A percentile compares a stretch with the other conserved stretches of the same genome.
These are phyloP conservation scores for Microcos paniculata DNA, from an alignment of 345 rosid species.

Conservation along the genomic window DNA sequence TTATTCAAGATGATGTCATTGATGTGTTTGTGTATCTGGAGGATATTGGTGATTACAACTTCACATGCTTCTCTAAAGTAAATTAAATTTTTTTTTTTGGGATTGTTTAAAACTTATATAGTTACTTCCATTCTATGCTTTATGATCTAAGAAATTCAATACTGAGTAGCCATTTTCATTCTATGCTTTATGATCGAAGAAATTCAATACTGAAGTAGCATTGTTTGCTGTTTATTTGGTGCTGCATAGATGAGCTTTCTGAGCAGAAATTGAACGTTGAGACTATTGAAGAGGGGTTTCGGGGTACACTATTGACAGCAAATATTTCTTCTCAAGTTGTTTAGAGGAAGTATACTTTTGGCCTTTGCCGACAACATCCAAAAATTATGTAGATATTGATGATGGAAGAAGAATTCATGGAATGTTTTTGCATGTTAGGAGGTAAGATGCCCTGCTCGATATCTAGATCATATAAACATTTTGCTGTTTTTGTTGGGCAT, in stretches of 20 bases:
- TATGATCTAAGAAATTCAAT: neutral
- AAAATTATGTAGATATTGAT: conserved; percentile 25
- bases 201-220: conserved; percentile 1
- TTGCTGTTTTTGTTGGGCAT: neutral
- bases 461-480: neutral
- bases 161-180: neutral
- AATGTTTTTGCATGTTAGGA: conserved; percentile 9
- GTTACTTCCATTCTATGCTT: neutral
- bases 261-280: conserved; percentile 56
- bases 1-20: neutral
- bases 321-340: conserved; percentile 67
- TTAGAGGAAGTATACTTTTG: conserved; percentile 22
- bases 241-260: conserved; percentile 73
- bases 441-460: conserved; percentile 12
- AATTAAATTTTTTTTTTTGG: too few relatives aligned
- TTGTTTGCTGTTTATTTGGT: neutral
- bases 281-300: conserved; percentile 79
- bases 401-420: conserved; percentile 13
- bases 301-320: conserved; percentile 83
- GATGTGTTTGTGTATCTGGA: neutral
- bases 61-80: neutral
- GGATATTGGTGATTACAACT: neutral
- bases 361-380: neutral
- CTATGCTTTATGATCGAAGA: neutral
- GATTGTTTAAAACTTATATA: too few relatives aligned